Evolutionary conservation across 2,329 filamentous ascomycete species (phyloP).

Genomic region (Pyrenochaeta sp.): DNA sequence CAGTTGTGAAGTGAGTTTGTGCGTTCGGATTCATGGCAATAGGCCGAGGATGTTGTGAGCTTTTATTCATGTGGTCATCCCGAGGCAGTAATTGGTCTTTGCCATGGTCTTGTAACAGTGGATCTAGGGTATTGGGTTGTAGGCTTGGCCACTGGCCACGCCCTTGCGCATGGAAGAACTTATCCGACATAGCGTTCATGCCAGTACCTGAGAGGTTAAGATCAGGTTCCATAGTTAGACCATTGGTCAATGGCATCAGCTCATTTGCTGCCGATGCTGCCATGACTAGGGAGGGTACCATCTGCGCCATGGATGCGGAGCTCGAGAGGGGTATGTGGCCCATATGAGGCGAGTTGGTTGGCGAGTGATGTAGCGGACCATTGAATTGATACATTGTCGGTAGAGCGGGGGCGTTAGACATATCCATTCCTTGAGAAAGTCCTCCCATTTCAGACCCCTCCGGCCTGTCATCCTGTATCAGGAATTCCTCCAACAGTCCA

Average conservation of each 20-base stretch:
- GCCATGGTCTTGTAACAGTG: slow-evolving; percentile 45
- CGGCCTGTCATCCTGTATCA: slow-evolving; percentile 48
- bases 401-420: slow-evolving; percentile 43
- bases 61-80: slow-evolving; percentile 32
- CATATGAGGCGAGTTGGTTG: slow-evolving; percentile 46
- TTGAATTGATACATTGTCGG: slow-evolving; percentile 52
- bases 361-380: slow-evolving; percentile 46
- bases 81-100: slow-evolving; percentile 35
- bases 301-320: slow-evolving; percentile 41
- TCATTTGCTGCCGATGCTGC: slow-evolving; percentile 52
- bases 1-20: slow-evolving; percentile 49
- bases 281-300: slow-evolving; percentile 51
- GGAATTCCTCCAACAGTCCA: slow-evolving; percentile 46
- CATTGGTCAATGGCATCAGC: slow-evolving; percentile 46
- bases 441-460: slow-evolving; percentile 35
- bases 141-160: slow-evolving; percentile 43
- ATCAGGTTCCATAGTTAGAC: slow-evolving; percentile 47
- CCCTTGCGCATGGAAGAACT: slow-evolving; percentile 43
- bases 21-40: slow-evolving; percentile 50
- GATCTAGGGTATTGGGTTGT: slow-evolving; percentile 41
- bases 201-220: slow-evolving; percentile 37
- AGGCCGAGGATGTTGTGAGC: slow-evolving; percentile 41
- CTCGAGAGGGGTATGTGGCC: slow-evolving; percentile 38
- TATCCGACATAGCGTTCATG: slow-evolving; percentile 40
- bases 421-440: slow-evolving; percentile 42